Evolutionary conservation across 352 stramenopile genomes (phyloP), one percentile per base, ranked within the genome.

Genomic region (Globisporangium recalcitrans): DNA sequence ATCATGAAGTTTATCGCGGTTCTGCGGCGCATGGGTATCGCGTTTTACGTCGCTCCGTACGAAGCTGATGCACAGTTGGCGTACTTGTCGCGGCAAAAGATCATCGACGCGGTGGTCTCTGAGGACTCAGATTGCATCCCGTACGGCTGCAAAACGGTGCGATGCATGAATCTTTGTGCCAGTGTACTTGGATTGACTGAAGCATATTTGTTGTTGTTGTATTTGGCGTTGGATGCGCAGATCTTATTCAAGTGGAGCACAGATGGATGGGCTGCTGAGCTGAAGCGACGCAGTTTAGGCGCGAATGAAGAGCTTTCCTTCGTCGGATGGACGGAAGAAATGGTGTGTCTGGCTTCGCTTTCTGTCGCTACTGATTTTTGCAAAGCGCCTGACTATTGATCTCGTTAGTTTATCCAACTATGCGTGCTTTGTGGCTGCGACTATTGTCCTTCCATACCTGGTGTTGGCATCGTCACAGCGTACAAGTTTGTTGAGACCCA

Each of bases 51-150:
- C 2, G 96, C 97, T 13, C 97, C 97, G 10, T 99, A 98, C 65
- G 96, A 99, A 70, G 96, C 96, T 6, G 96, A 99, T 70, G 96
- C 96, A n/a, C 96, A 99, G 73, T 71, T 99, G 52, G 96, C 96
- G 3, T 98, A 95, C 65, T 61, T 99, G 19, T 93, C 83, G 24
- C 84, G 82, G 16, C 65, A 76, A 14, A 89, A 85, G 68, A 71
- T 97, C 31, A 74, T 98, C 42, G 97, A 99, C 63, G 80, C 89
- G 0, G 95, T 99, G 27, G 95, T 99, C 31, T 98, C 95, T 13
- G 96, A 99, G 72, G 97, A 99, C 72, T 97, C 88, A 49, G 97
- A 99, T 69, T 94, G 78, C 56, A 80, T 99, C 22, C 85, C 93
- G 3, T 99, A 99, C 69, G 92, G 95, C 8, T 98, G 93, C 76